A percentile compares a stretch with the other conserved stretches of the same genome.
Evolutionary conservation across 2,329 filamentous ascomycete genomes (phyloP).

Genomic region (Microsporum ferrugineum): DNA sequence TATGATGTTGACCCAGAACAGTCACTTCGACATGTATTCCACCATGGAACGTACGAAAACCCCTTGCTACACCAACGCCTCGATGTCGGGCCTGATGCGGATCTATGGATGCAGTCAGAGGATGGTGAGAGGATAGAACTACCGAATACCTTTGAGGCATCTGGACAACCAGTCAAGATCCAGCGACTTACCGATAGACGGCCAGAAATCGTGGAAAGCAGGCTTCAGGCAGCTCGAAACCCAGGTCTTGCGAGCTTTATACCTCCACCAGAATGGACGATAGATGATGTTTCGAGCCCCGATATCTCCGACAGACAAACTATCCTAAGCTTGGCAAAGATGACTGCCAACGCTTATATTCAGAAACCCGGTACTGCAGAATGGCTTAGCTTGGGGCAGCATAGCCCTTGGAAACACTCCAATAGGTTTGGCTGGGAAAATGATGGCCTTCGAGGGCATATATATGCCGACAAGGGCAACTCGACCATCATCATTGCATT

Average conservation of each 20-base stretch:
- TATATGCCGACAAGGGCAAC: conserved; percentile 79
- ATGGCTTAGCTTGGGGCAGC: conserved; percentile 64
- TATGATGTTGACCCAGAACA: conserved; percentile 10
- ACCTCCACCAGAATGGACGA: conserved; percentile 65
- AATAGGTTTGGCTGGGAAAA: conserved; percentile 85
- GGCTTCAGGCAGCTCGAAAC: conserved; percentile 61
- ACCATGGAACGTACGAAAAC: conserved; percentile 73
- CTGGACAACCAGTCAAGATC: conserved; percentile 57
- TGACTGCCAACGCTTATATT: conserved; percentile 85
- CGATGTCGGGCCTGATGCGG: conserved; percentile 54
- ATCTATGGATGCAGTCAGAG: conserved; percentile 37
- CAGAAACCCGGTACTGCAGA: conserved; percentile 57
- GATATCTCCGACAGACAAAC: conserved; percentile 78
- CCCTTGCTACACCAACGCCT: conserved; percentile 65
- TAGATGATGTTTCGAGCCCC: conserved; percentile 66
- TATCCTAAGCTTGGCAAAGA: conserved; percentile 70
- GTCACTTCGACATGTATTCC: conserved; percentile 73
- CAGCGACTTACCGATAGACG: conserved; percentile 71
- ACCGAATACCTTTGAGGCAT: conserved; percentile 46
- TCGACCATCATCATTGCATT: conserved; percentile 80
- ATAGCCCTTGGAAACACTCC: conserved; percentile 66
- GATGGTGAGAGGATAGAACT: conserved; percentile 30
- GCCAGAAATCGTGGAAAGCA: conserved; percentile 62
- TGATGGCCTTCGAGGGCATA: conserved; percentile 81
- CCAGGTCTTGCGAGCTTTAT: conserved; percentile 57